A percentile compares a stretch with the other conserved stretches of the same genome.
These are phyloP conservation scores for Neurospora sp. DNA, from an alignment of 495 filamentous ascomycete species.

Conservation along the genomic window DNA sequence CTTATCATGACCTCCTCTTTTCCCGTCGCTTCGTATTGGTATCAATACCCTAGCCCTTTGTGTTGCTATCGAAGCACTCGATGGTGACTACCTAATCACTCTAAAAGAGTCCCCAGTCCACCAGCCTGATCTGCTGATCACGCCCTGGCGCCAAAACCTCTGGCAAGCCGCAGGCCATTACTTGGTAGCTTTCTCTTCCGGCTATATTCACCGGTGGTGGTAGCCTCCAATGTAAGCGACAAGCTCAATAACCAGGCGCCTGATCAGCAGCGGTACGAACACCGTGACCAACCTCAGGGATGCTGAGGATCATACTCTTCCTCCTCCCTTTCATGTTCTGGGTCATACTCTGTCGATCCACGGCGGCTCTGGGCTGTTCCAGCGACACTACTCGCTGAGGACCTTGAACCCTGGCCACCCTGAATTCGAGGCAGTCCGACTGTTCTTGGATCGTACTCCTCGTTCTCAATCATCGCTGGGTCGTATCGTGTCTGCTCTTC, in stretches of 20 bases:
- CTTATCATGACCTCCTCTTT: neutral
- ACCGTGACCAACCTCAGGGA: neutral
- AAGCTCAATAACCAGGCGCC: neutral
- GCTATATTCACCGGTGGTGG: neutral
- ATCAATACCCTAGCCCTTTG: neutral
- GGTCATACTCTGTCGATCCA: neutral
- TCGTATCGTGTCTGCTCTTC: neutral
- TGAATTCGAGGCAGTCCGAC: neutral
- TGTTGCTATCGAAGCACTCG: neutral
- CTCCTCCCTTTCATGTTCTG: neutral
- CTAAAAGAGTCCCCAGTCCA: neutral
- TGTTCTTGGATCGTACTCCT: neutral
- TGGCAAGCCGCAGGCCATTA: neutral
- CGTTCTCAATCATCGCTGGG: neutral
- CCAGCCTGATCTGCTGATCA: neutral
- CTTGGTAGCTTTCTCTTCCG: neutral
- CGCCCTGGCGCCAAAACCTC: neutral
- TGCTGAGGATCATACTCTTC: neutral
- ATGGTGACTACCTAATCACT: neutral
- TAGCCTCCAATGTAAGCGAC: neutral
- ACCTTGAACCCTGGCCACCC: neutral
- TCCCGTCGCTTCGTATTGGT: neutral
- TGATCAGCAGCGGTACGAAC: neutral
- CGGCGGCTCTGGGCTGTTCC: neutral
- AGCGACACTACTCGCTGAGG: neutral